Base-by-base conservation (phyloP, 2,329 filamentous ascomycete genomes). In the Aspergillus sp. region DNA sequence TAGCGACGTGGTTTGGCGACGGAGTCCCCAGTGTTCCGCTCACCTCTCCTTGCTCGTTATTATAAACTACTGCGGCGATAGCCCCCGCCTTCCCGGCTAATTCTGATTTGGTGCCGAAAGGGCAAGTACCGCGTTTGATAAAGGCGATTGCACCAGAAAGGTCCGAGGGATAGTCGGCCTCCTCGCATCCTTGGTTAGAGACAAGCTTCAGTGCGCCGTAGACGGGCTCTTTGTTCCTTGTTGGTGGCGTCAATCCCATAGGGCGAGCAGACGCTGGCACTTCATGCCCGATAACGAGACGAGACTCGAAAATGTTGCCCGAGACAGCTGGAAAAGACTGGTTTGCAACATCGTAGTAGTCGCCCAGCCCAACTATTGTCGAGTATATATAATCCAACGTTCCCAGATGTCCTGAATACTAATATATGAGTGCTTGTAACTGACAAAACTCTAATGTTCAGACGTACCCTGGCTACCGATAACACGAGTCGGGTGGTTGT, bases 51-150 rank as follows among this genome's bases (percentile, higher is more conserved):
- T 82, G 73, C 3, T 86, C 85, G 64, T 86, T 88, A 78, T 93
- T 91, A 76, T 89, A 93, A 48, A 93, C 80, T 11, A 93, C 76
- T 2, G 87, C 89, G 4, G 86, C 89, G 4, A 85, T 71, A 6
- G 90, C 90, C n/a, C 89, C 89, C 1, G 88, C 87, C 55, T 79
- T 80, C 30, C 88, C 88, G 7, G 90, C 89, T 13, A 83, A 77
- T 56, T 81, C 82, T 2, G 87, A 88, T 76, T 95, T 93, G 61
- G 80, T 75, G 11, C 88, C 89, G 64, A 93, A 93, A 4, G 86
- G 67, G 71, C 90, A 93, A 1, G 73, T 79, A 52, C 90, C 90
- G 55, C 90, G 85, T 24, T 80, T 79, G 61, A 93, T 83, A 50
- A 93, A 79, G 5, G 88, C 89, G 60, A 95, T 87, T 51, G 84